Evolutionary conservation across 345 rosid genomes (phyloP).

Genomic region (Syzygium grande): DNA sequence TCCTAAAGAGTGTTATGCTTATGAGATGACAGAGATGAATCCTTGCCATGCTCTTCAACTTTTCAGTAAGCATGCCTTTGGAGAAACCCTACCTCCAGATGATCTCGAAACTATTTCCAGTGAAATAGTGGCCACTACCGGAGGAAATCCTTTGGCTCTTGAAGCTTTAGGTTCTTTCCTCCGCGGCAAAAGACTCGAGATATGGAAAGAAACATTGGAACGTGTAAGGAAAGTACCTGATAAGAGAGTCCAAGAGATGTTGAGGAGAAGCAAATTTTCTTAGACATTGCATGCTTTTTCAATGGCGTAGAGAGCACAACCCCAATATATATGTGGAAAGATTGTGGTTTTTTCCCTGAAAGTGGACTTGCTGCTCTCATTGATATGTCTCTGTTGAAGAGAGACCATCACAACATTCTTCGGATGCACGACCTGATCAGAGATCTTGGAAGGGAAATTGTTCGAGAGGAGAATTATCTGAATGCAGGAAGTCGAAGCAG

Average conservation of each 20-base stretch:
- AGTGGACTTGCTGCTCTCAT: not conserved
- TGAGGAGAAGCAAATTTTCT: not conserved
- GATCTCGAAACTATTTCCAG: not conserved
- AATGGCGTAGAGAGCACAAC: not conserved
- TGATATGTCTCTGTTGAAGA: not conserved
- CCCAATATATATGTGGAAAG: not conserved
- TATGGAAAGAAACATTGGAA: not conserved
- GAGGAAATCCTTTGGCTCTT: slow-evolving; percentile 2
- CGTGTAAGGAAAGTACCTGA: not conserved
- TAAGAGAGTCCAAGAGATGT: not conserved
- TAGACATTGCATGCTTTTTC: not conserved
- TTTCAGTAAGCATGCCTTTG: not conserved
- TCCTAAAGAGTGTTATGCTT: not conserved
- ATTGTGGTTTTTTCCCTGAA: not conserved
- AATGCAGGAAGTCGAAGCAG: not conserved
- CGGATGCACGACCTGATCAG: not conserved
- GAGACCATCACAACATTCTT: not conserved
- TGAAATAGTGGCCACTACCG: not conserved
- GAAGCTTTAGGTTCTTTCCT: not conserved
- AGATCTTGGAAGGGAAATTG: not conserved
- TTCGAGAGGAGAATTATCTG: fast-evolving
- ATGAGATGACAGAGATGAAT: not conserved
- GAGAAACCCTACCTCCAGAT: not conserved
- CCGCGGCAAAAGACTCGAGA: not conserved
- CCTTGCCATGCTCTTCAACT: not conserved